phyloP scores from a whole-genome alignment of 1,284 basidiomycete genomes.

The Sporisorium reilianum region DNA sequence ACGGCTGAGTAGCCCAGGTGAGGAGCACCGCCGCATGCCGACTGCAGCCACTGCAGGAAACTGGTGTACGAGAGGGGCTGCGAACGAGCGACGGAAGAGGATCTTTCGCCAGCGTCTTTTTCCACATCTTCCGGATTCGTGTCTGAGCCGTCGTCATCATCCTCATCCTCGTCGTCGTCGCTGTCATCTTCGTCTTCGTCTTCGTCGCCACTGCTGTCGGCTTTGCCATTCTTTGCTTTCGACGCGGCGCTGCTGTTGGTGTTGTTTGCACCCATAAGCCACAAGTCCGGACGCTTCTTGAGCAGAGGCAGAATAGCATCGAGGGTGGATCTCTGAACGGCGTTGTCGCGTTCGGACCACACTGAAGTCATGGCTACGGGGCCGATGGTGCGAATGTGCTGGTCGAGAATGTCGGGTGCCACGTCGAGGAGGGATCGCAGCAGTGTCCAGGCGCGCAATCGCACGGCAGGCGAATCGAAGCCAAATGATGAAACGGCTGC shows the following conservation, averaged over 20 bases:
- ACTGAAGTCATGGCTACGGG: slow-evolving; percentile 55
- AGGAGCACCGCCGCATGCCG: slow-evolving; percentile 82
- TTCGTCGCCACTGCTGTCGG: slow-evolving; percentile 21
- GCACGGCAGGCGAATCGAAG: slow-evolving; percentile 49
- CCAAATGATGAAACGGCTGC: slow-evolving; percentile 43
- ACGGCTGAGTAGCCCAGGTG: slow-evolving; percentile 81
- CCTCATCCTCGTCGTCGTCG: slow-evolving; percentile 28
- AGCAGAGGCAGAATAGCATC: slow-evolving; percentile 61
- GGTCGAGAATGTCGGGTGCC: slow-evolving; percentile 30
- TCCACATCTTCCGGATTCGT: slow-evolving; percentile 8
- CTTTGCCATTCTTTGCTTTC: neutral
- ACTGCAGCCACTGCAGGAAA: slow-evolving; percentile 80
- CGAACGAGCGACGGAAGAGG: neutral
- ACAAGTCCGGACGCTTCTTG: slow-evolving; percentile 57
- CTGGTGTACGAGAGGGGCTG: slow-evolving; percentile 42
- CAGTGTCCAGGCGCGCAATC: slow-evolving; percentile 58
- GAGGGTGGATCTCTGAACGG: slow-evolving; percentile 53
- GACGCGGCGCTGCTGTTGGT: neutral
- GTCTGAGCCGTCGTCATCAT: slow-evolving; percentile 33
- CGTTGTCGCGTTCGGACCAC: slow-evolving; percentile 62
- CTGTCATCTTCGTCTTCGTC: slow-evolving; percentile 23
- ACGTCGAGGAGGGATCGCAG: slow-evolving; percentile 34
- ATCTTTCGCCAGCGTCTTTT: neutral
- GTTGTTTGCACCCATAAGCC: slow-evolving; percentile 50
- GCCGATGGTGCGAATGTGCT: slow-evolving; percentile 41